These are phyloP conservation scores for Misopates orontium DNA, from an alignment of 257 asterid species.

Conservation along the genomic window DNA sequence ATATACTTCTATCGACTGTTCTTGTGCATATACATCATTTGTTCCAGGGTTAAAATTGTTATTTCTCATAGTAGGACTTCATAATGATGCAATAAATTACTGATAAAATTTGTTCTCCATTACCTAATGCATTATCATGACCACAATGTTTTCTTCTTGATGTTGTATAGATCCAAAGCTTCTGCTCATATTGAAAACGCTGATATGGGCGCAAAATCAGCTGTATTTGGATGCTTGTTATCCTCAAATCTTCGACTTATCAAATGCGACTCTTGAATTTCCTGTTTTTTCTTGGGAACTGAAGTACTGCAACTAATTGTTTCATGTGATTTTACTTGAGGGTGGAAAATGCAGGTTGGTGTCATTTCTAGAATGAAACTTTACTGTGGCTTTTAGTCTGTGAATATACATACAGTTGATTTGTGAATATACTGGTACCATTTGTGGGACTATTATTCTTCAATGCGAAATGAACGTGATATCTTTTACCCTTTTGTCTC, in stretches of 20 bases:
- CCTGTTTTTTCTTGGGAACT: slow-evolving; percentile 40
- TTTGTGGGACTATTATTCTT: too few species aligned
- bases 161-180: slow-evolving; percentile 82
- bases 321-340: too few species aligned
- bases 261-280: slow-evolving; percentile 45
- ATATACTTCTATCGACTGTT: too few species aligned
- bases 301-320: too few species aligned
- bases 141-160: not conserved
- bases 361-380: too few species aligned
- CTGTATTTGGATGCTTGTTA: slow-evolving; percentile 74
- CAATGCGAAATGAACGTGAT: too few species aligned
- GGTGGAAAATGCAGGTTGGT: too few species aligned
- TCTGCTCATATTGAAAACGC: slow-evolving; percentile 82
- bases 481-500: too few species aligned
- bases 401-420: too few species aligned
- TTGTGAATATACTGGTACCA: too few species aligned
- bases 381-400: too few species aligned
- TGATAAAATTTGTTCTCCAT: not conserved
- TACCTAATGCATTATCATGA: not conserved
- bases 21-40: too few species aligned
- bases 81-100: not conserved
- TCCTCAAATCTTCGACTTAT: slow-evolving; percentile 52
- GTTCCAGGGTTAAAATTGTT: not conserved
- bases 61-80: not conserved
- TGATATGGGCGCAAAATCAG: slow-evolving; percentile 75